phyloP scores from a whole-genome alignment of 345 rosid genomes.

The Eucalyptus microcorys region DNA sequence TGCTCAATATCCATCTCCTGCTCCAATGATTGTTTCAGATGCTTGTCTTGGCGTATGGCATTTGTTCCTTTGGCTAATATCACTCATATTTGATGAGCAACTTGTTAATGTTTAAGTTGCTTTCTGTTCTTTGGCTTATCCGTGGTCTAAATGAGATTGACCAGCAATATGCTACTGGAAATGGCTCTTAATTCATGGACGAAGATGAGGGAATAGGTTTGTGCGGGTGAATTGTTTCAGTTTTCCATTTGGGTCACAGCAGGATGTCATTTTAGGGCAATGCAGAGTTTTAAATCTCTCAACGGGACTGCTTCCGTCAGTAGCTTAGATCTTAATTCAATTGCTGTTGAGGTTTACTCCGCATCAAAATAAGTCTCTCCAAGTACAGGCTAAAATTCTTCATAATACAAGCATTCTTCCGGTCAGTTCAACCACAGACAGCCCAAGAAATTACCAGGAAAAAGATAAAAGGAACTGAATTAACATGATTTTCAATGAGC shows the following conservation, averaged over 20 bases:
- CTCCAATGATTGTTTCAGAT: neutral
- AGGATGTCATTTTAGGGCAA: neutral
- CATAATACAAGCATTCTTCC: neutral
- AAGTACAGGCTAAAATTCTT: neutral
- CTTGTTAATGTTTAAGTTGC: neutral
- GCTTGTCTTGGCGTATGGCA: neutral
- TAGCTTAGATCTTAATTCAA: neutral
- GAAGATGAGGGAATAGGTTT: neutral
- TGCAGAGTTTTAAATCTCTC: neutral
- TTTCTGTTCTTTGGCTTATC: neutral
- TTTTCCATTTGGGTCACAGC: neutral
- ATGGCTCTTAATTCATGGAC: neutral
- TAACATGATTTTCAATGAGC: neutral
- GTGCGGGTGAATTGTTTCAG: neutral
- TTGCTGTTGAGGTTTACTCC: neutral
- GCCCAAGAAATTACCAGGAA: neutral
- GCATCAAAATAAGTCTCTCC: neutral
- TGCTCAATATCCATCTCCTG: neutral
- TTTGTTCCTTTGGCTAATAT: neutral
- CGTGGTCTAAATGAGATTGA: neutral
- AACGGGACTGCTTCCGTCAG: neutral
- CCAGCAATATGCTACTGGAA: neutral
- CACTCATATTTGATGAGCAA: neutral
- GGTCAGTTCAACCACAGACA: neutral
- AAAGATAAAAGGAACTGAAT: neutral